Conservation (phyloP, 2,329 filamentous ascomycete species). For the Cladophialophora exuberans region DNA sequence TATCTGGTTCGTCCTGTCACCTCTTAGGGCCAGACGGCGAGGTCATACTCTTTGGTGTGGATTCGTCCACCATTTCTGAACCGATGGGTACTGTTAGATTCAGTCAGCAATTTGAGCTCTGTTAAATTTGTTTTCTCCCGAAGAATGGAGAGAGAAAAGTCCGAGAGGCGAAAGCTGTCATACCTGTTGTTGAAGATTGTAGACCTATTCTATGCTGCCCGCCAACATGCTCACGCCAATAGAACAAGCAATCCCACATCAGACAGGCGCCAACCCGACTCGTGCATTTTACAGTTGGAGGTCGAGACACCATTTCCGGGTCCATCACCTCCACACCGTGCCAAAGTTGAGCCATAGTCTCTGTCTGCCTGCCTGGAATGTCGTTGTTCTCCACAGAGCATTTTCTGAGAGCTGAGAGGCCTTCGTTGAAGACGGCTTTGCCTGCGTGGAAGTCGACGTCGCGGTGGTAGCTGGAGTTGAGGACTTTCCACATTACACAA, state of each 20-base stretch:
- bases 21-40: too few relatives aligned
- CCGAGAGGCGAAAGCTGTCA: too few relatives aligned
- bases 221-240: neutral
- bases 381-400: slow-evolving; percentile 3
- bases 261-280: neutral
- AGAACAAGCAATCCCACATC: neutral
- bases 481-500: slow-evolving; percentile 2
- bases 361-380: neutral
- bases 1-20: too few relatives aligned
- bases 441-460: neutral
- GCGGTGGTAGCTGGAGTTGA: neutral
- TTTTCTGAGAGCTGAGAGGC: neutral
- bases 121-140: too few relatives aligned
- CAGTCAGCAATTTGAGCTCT: too few relatives aligned
- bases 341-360: slow-evolving; percentile 1
- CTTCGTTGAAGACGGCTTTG: neutral
- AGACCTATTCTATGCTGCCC: neutral
- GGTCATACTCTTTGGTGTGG: too few relatives aligned
- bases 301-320: neutral
- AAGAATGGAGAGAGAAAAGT: too few relatives aligned
- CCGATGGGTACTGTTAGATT: too few relatives aligned
- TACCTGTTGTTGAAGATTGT: neutral
- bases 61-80: too few relatives aligned
- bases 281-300: neutral
- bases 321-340: neutral